Evolutionary conservation across 2,329 filamentous ascomycete genomes (phyloP).

Genomic region (Fusarium clavum): DNA sequence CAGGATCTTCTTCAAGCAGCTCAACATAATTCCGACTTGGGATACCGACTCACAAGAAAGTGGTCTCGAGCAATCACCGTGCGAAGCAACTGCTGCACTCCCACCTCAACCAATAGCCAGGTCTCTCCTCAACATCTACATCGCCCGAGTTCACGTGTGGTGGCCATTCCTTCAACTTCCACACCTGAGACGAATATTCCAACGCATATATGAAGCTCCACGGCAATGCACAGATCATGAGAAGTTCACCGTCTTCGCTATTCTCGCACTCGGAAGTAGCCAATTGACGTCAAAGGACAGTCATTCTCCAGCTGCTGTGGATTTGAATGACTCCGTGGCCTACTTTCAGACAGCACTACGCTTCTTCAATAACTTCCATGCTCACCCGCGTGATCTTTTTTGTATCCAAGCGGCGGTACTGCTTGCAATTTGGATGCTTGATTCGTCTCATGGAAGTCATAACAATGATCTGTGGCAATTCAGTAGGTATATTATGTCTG

Average conservation of each 20-base stretch:
- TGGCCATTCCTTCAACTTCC: constrained; percentile 11
- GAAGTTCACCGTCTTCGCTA: not conserved
- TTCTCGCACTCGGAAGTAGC: not conserved
- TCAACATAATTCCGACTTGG: not conserved
- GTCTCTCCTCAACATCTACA: not conserved
- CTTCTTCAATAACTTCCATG: not conserved
- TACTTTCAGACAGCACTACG: not conserved
- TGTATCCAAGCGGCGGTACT: not conserved
- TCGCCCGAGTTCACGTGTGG: not conserved
- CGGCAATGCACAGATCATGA: not conserved
- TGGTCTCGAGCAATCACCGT: not conserved
- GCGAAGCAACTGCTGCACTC: accelerated
- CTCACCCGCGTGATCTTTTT: not conserved
- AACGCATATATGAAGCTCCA: not conserved
- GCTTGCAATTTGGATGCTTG: not conserved
- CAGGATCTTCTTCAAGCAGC: constrained; percentile 16
- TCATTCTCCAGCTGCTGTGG: not conserved
- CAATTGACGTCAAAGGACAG: not conserved
- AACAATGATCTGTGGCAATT: constrained; percentile 13
- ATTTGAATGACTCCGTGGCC: not conserved
- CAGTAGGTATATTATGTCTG: constrained; percentile 9
- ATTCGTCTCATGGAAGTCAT: not conserved
- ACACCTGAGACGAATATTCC: not conserved
- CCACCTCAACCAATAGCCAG: not conserved
- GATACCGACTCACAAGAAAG: accelerated